These are phyloP conservation scores for Pichia kluyveri DNA, from an alignment of 805 yeast species.

Conservation along the genomic window DNA sequence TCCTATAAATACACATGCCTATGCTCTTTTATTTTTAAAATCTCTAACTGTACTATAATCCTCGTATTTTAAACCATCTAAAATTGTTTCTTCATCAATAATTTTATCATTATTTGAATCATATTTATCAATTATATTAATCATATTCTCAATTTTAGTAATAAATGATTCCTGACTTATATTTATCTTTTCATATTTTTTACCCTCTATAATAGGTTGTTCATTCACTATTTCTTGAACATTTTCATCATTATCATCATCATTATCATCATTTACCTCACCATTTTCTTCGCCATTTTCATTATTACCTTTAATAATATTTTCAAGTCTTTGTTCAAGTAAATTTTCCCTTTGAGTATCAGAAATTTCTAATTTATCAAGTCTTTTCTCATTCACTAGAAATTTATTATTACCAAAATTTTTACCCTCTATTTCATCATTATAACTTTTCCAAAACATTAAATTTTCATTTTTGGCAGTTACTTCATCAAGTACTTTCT, in stretches of 20 bases:
- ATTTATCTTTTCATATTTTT: slow-evolving; percentile 7
- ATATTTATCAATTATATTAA: slow-evolving; percentile 1
- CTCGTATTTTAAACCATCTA: slow-evolving; percentile 13
- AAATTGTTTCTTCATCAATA: slow-evolving; percentile 10
- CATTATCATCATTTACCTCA: not conserved
- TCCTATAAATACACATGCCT: too few species aligned
- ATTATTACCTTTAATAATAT: not conserved
- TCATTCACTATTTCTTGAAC: not conserved
- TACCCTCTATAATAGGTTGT: not conserved
- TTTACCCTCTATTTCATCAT: not conserved
- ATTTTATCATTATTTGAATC: slow-evolving; percentile 1
- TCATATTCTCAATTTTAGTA: slow-evolving; percentile 11
- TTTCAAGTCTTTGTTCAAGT: not conserved
- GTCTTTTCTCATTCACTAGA: slow-evolving; percentile 4
- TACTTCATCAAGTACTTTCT: slow-evolving; percentile 4
- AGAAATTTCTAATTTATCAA: slow-evolving; percentile 1
- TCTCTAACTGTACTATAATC: slow-evolving; percentile 12
- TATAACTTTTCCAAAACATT: slow-evolving; percentile 5
- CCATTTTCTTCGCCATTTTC: too few species aligned
- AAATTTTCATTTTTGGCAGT: not conserved
- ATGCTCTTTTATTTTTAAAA: not conserved
- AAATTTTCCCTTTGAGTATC: not conserved
- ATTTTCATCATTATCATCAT: not conserved
- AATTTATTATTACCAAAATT: not conserved
- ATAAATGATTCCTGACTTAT: slow-evolving; percentile 1